A percentile compares a stretch with the other conserved stretches of the same genome.
Conservation (phyloP, 2,329 filamentous ascomycete species). For the Ceratocystis albifundus region DNA sequence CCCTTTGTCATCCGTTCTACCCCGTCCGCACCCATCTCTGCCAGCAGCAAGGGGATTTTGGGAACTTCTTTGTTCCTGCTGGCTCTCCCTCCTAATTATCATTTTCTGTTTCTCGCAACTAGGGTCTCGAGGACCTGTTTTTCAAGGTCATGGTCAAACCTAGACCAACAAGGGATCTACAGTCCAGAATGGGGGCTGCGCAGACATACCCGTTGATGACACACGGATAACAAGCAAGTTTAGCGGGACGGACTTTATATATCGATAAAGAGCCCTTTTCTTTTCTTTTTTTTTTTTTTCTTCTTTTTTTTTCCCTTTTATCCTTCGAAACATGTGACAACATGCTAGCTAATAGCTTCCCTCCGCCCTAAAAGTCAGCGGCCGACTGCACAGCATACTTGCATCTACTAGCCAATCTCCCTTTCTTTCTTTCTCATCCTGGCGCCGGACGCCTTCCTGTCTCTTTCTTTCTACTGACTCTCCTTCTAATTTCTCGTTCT, state of each 20-base stretch:
- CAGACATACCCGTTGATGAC: constrained; percentile 4
- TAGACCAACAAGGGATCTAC: neutral
- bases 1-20: constrained; percentile 9
- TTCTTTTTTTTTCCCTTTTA: too few species aligned
- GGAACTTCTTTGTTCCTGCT: constrained; percentile 6
- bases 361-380: neutral
- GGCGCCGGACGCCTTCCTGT: neutral
- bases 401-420: neutral
- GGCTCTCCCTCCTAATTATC: neutral
- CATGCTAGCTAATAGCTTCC: too few species aligned
- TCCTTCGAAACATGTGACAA: too few species aligned
- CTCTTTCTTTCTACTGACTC: neutral
- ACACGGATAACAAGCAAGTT: neutral
- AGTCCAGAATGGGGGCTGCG: neutral
- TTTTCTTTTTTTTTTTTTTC: too few species aligned
- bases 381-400: neutral
- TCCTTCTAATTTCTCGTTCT: neutral
- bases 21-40: neutral
- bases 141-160: neutral
- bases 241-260: neutral
- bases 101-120: neutral
- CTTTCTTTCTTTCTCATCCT: neutral
- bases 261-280: too few species aligned
- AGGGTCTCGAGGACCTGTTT: neutral
- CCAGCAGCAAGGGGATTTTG: neutral